Evolutionary conservation across 441 rosid species (phyloP), one percentile per base, ranked within the genome.

Genomic region (Sinapis alba): DNA sequence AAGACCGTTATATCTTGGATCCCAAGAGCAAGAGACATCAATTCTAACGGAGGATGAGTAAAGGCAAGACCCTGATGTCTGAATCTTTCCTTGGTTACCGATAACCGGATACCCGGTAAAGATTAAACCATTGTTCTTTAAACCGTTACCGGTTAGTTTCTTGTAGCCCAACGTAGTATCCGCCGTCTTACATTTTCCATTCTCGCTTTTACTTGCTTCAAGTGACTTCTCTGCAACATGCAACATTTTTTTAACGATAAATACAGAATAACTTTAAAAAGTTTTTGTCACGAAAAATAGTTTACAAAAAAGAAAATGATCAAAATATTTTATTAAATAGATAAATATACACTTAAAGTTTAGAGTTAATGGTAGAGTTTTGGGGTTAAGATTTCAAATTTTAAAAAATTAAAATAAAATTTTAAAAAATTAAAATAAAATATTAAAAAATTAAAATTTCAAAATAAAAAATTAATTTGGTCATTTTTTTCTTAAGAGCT

Each of bases 21-120:
- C 96, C 97, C 98, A 94, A 13, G 97, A 63, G 34, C 97, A 94
- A 1, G 90, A 68, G 1, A 69, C 24, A 24, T 85, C 90, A 1
- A 78, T 78, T 64, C 88, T 82, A 5, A 68, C 0, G 5, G 79
- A 23, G 7, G 96, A 67, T 5, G 97, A 86, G 69, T 92, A 89
- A 28, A 92, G 82, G 26, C 99, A 94, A 26, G 99, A 87, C 3
- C 97, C 97, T 0, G 99, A 92, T 5, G 89, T 77, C 68, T 94
- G 97, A 61, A 92, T 85, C 78, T 85, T 87, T 3, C 96, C 93
- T 77, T 92, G 99, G n/a, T 27, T 87, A 3, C 97, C 98, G 6
- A 89, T 82, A 9, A 90, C 96, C 3, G 99, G 97, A 75, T 90
- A 90, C 6, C 90, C 93, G 0, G 92, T 86, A 80, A 92, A 92